These are phyloP conservation scores for Vanrija sp. DNA, from an alignment of 1,284 basidiomycete species.

Conservation along the genomic window DNA sequence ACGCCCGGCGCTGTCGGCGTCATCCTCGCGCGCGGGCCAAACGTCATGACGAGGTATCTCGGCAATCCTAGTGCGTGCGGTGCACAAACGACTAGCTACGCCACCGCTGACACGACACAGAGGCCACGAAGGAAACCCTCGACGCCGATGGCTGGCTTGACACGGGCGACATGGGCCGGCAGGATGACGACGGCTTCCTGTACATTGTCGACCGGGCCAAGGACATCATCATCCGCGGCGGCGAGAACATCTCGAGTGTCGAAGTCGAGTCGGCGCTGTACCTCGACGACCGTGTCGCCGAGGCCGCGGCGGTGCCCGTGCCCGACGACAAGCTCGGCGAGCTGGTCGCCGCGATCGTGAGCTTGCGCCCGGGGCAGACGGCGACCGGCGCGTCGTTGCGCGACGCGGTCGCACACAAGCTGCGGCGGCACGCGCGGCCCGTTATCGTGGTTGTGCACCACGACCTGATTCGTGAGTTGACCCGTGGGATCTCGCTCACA, in stretches of 20 bases:
- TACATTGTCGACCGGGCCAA: conserved; percentile 34
- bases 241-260: conserved; percentile 41
- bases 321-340: conserved; percentile 37
- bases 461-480: conserved; percentile 8
- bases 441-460: conserved; percentile 2
- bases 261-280: conserved; percentile 44
- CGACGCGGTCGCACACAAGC: not conserved
- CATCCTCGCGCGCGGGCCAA: conserved; percentile 31
- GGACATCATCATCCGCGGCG: conserved; percentile 45
- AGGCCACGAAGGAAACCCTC: conserved; percentile 13
- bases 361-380: conserved; percentile 15
- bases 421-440: conserved; percentile 6
- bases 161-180: conserved; percentile 36
- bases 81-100: conserved; percentile 9
- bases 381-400: not conserved
- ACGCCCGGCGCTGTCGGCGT: conserved; percentile 26
- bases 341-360: conserved; percentile 33
- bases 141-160: conserved; percentile 41
- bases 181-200: conserved; percentile 36
- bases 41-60: conserved; percentile 40
- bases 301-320: conserved; percentile 35
- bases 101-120: not conserved
- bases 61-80: conserved; percentile 16
- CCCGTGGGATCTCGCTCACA: not conserved
- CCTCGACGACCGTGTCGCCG: conserved; percentile 27